Evolutionary conservation across 2,329 filamentous ascomycete species (phyloP).

Genomic region (Colletotrichum falcatum): DNA sequence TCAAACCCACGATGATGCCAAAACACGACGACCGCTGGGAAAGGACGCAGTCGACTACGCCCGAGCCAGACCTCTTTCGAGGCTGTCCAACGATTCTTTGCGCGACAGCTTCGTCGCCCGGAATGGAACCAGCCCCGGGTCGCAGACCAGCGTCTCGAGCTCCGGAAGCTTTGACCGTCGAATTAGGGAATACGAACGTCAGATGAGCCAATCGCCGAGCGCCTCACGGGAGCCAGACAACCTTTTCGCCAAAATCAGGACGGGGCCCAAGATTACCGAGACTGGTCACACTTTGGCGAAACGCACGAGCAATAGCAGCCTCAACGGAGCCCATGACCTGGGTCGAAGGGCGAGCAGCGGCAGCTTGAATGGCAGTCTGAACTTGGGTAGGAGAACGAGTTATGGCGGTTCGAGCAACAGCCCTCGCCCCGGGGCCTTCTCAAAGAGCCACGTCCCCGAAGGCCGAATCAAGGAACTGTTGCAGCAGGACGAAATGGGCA

Average conservation of each 20-base stretch:
- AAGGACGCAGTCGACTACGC: slow-evolving; percentile 49
- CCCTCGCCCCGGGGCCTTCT: slow-evolving; percentile 34
- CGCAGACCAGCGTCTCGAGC: slow-evolving; percentile 40
- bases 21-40: slow-evolving; percentile 46
- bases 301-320: slow-evolving; percentile 52
- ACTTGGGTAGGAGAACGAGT: slow-evolving; percentile 35
- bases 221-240: slow-evolving; percentile 45
- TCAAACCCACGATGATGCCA: slow-evolving; percentile 49
- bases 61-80: slow-evolving; percentile 42
- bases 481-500: slow-evolving; percentile 40
- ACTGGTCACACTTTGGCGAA: slow-evolving; percentile 48
- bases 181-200: slow-evolving; percentile 35
- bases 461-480: slow-evolving; percentile 43
- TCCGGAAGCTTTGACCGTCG: slow-evolving; percentile 35
- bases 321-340: slow-evolving; percentile 43
- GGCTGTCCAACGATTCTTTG: slow-evolving; percentile 41
- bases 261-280: slow-evolving; percentile 53
- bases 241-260: slow-evolving; percentile 51
- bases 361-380: slow-evolving; percentile 38
- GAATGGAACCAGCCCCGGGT: slow-evolving; percentile 34
- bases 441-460: slow-evolving; percentile 41
- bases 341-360: slow-evolving; percentile 39
- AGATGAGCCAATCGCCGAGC: slow-evolving; percentile 38
- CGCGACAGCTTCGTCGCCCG: slow-evolving; percentile 45
- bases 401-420: slow-evolving; percentile 42